phyloP scores from a whole-genome alignment of 768 basidiomycete genomes.

The Tulasnella sp. region DNA sequence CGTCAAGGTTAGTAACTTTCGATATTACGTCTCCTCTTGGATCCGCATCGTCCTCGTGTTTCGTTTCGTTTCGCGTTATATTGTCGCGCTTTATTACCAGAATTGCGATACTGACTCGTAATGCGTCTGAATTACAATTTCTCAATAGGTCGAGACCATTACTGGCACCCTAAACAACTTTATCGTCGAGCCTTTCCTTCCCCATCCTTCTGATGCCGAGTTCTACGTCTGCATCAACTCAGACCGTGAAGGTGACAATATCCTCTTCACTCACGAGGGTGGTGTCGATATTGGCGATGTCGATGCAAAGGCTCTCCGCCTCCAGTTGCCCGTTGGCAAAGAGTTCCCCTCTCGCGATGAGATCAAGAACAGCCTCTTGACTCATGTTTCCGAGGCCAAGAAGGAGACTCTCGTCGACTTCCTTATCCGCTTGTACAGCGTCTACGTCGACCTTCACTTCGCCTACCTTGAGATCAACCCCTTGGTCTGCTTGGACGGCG shows the following conservation, averaged over 20 bases:
- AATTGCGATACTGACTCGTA: slow-evolving; percentile 3
- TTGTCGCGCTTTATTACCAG: background rate
- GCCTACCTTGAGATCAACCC: slow-evolving; percentile 99
- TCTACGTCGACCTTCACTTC: slow-evolving; percentile 98
- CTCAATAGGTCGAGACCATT: slow-evolving; percentile 71
- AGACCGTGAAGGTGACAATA: slow-evolving; percentile 84
- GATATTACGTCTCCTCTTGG: slow-evolving; percentile 13
- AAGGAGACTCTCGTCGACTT: slow-evolving; percentile 94
- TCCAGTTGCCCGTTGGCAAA: slow-evolving; percentile 67
- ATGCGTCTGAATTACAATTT: slow-evolving; percentile 14
- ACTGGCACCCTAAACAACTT: slow-evolving; percentile 96
- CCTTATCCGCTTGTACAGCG: slow-evolving; percentile 87
- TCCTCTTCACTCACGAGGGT: slow-evolving; percentile 98
- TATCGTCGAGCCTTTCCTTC: slow-evolving; percentile 98
- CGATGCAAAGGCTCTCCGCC: slow-evolving; percentile 89
- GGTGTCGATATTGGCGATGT: slow-evolving; percentile 99
- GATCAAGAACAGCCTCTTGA: slow-evolving; percentile 68
- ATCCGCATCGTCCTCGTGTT: background rate
- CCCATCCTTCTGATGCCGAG: slow-evolving; percentile 87
- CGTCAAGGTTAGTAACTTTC: slow-evolving; percentile 59
- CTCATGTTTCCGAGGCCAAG: slow-evolving; percentile 63
- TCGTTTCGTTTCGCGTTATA: background rate
- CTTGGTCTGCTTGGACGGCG: slow-evolving; percentile 83
- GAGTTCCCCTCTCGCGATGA: slow-evolving; percentile 75
- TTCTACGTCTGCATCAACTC: slow-evolving; percentile 99